phyloP scores from a whole-genome alignment of 1,139 yeast genomes.

The Lodderomyces jiufengensis region DNA sequence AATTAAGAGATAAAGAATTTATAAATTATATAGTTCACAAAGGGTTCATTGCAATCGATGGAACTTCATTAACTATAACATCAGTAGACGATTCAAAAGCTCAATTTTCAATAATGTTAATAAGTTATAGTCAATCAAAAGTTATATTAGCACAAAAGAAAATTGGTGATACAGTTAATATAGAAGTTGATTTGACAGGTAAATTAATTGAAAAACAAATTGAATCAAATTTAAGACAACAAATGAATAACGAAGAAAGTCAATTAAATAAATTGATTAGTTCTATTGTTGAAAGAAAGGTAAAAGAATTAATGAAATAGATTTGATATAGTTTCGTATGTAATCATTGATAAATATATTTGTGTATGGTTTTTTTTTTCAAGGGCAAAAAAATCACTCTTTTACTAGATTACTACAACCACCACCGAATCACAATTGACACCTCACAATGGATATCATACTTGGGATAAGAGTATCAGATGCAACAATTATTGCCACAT shows the following conservation, averaged over 20 bases:
- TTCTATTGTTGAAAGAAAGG: constrained; percentile 49
- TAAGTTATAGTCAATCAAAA: constrained; percentile 82
- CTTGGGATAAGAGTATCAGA: constrained; percentile 83
- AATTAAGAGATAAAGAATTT: constrained; percentile 60
- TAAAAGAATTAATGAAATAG: constrained; percentile 19
- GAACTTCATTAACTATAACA: constrained; percentile 89
- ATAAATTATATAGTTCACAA: constrained; percentile 84
- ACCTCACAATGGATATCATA: constrained; percentile 84
- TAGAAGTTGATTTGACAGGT: constrained; percentile 93
- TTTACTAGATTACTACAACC: constrained; percentile 1
- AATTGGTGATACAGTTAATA: constrained; percentile 67
- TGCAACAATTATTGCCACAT: constrained; percentile 82
- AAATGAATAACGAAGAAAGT: constrained; percentile 44
- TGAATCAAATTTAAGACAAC: constrained; percentile 49
- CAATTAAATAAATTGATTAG: constrained; percentile 42
- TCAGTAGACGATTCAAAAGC: constrained; percentile 56
- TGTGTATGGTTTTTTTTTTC: neutral
- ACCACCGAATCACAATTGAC: neutral
- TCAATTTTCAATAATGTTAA: constrained; percentile 83
- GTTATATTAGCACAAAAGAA: constrained; percentile 69
- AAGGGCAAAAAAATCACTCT: constrained; percentile 7
- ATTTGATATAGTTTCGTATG: constrained; percentile 1
- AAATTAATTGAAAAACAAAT: constrained; percentile 89
- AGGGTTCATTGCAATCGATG: constrained; percentile 90
- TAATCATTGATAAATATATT: neutral